A percentile compares a stretch with the other conserved stretches of the same genome.
phyloP scores from a whole-genome alignment of 2,329 filamentous ascomycete species.

The Botrytis medusae region DNA sequence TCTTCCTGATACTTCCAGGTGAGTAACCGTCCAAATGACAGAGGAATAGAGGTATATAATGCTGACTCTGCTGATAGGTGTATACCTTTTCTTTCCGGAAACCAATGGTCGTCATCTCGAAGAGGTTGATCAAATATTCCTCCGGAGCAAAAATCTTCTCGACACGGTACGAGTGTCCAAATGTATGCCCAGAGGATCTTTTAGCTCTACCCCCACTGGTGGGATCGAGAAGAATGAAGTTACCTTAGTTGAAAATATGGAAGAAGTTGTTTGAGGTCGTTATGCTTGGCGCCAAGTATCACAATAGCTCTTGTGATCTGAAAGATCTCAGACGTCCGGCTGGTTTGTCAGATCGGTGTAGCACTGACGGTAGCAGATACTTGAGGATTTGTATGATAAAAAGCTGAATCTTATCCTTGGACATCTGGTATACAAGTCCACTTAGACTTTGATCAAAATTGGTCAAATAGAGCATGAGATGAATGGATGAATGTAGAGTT shows the following conservation, averaged over 20 bases:
- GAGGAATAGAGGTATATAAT: neutral
- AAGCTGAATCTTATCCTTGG: neutral
- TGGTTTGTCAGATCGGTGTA: neutral
- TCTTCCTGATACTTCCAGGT: conserved; percentile 18
- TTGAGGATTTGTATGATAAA: neutral
- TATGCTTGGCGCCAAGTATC: conserved; percentile 12
- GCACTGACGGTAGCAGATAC: neutral
- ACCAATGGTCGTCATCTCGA: conserved; percentile 49
- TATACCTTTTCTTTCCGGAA: conserved; percentile 56
- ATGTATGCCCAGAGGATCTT: neutral
- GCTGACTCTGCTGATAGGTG: conserved; percentile 41
- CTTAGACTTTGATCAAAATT: neutral
- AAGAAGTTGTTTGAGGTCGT: neutral
- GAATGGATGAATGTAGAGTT: neutral
- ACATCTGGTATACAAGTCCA: neutral
- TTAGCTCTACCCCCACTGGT: neutral
- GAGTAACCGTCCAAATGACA: neutral
- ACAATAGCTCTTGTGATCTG: neutral
- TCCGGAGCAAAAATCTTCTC: conserved; percentile 15
- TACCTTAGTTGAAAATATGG: neutral
- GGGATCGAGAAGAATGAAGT: neutral
- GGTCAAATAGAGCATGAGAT: neutral
- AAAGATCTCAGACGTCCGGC: neutral
- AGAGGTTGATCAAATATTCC: conserved; percentile 36
- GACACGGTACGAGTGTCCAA: conserved; percentile 13